Percentiles rank a stretch among this genome's conserved stretches.
phyloP scores from a whole-genome alignment of 2,329 filamentous ascomycete genomes.

The Drechslerella coelobrocha region DNA sequence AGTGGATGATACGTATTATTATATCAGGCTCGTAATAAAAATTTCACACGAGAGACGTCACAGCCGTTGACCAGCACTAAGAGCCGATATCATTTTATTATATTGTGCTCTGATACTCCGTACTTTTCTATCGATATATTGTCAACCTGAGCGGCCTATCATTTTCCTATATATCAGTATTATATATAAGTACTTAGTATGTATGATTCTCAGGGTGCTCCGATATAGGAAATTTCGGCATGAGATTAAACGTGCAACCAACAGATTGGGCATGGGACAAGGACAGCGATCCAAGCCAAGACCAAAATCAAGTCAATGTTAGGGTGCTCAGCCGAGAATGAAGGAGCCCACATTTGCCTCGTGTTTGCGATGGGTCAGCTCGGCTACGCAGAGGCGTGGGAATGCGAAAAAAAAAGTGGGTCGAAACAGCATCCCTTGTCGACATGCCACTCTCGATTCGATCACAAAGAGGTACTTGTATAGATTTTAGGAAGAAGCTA shows the following conservation, averaged over 20 bases:
- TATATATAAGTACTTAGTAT: background rate
- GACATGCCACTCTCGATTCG: background rate
- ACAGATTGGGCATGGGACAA: background rate
- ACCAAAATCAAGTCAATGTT: background rate
- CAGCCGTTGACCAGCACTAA: background rate
- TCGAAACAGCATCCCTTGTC: background rate
- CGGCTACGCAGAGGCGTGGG: slow-evolving; percentile 6
- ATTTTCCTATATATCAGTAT: background rate
- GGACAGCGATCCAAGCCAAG: background rate
- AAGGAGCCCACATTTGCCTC: slow-evolving; percentile 4
- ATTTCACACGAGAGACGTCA: background rate
- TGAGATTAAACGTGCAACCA: slow-evolving; percentile 2
- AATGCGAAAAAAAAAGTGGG: slow-evolving; percentile 4
- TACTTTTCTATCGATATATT: no score
- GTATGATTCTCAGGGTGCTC: background rate
- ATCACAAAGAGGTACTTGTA: background rate
- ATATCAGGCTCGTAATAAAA: background rate
- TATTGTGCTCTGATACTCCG: no score
- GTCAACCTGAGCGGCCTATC: no score
- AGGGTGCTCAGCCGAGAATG: background rate
- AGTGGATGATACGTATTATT: background rate
- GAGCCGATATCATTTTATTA: no score
- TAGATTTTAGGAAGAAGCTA: background rate
- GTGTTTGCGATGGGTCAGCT: slow-evolving; percentile 6
- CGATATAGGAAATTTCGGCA: background rate